A percentile compares a stretch with the other conserved stretches of the same genome.
Evolutionary conservation across 1,284 basidiomycete genomes (phyloP).

Genomic region (Jaminaea rosea): DNA sequence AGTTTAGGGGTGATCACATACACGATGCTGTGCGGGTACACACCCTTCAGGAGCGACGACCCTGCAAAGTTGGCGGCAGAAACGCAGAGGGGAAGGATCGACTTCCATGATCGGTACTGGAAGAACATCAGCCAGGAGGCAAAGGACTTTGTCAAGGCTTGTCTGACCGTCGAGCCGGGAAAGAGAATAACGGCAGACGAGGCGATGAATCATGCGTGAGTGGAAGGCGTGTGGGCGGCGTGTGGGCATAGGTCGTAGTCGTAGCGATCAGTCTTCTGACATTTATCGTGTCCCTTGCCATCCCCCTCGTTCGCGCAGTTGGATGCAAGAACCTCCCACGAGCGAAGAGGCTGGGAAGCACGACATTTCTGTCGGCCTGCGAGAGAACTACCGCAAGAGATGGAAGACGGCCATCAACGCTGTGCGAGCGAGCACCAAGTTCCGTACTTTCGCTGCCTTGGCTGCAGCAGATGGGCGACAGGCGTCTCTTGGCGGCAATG

Average conservation of each 20-base stretch:
- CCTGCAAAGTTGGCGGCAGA: constrained; percentile 67
- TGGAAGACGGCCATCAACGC: constrained; percentile 45
- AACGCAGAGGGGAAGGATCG: constrained; percentile 70
- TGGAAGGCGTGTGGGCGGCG: too few relatives aligned
- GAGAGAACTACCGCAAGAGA: constrained; percentile 43
- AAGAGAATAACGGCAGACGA: constrained; percentile 65
- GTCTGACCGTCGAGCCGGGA: constrained; percentile 66
- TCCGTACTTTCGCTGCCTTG: constrained; percentile 31
- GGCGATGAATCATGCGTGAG: constrained; percentile 60
- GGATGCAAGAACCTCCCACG: constrained; percentile 26
- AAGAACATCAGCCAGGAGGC: constrained; percentile 69
- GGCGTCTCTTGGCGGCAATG: not conserved
- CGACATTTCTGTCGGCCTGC: constrained; percentile 41
- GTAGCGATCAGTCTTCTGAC: too few relatives aligned
- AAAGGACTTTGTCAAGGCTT: constrained; percentile 68
- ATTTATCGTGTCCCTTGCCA: too few relatives aligned
- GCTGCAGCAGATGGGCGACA: constrained; percentile 3
- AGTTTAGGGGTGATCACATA: constrained; percentile 88
- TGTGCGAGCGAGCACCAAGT: constrained; percentile 41
- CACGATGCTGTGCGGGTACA: constrained; percentile 47
- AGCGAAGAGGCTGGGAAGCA: constrained; percentile 20
- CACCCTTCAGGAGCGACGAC: constrained; percentile 79
- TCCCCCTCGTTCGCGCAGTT: too few relatives aligned
- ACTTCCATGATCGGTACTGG: constrained; percentile 83
- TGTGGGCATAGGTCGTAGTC: too few relatives aligned